Base-by-base conservation (phyloP, 176 grass and related monocot species). In the Pontederia crassipes region DNA sequence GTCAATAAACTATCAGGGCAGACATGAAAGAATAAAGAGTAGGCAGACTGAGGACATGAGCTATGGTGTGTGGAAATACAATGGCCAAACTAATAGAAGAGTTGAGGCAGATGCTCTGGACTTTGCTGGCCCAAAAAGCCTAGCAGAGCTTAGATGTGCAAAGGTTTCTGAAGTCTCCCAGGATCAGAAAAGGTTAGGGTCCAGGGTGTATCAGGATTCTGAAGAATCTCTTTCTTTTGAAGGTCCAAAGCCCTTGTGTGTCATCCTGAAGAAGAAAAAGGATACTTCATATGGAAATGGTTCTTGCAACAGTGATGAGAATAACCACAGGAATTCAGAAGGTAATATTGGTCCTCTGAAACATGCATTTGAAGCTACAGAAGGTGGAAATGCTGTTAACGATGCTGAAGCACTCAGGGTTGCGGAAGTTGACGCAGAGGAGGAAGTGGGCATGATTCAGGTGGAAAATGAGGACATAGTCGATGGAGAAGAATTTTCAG, bases 191-290 rank as follows among this genome's bases (percentile, higher is more conserved):
- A 7, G 6, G 32, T 7, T 40, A 40, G 32, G 32, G 32, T 40
- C 32, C 32, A 40, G 32, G 32, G 32, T 4, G 2, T 40, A 40
- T 40, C 32, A 40, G 32, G 32, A 40, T 40, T 40, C 32, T 40
- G 32, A 40, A 40, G 32, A 4, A 1, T 40, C 32, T 40, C 32
- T 40, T 40, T 40, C 32, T 40, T 40, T 40, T 40, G 32, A 40
- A 40, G 32, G 32, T 40, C 32, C 32, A 40, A 40, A 40, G 67
- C 82, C 85, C 8, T 74, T 98, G 10, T 93, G 84, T 9, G 65
- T 85, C 49, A 98, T 98, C 67, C 74, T 98, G 47, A 79, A 86
- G 79, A 83, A 71, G 80, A 92, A 98, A 80, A 76, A 79, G 74
- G 70, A 81, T 67, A 78, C 70, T 3, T 4, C 32, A 40, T 40